phyloP scores from a whole-genome alignment of 2,329 filamentous ascomycete genomes.

The Geoglossum cookeanum region DNA sequence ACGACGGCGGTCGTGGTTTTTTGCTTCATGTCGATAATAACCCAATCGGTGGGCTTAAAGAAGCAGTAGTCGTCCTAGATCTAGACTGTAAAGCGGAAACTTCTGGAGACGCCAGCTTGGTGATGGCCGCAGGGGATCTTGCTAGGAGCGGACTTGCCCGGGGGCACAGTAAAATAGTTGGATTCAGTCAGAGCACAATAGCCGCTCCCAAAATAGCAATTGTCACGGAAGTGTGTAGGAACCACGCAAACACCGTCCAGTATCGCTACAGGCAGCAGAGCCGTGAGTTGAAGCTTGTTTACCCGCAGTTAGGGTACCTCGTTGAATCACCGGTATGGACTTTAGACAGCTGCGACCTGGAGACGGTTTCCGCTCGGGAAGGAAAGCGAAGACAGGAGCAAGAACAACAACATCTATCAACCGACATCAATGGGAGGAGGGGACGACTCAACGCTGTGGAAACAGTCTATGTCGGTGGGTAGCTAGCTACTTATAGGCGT shows the following conservation, averaged over 20 bases:
- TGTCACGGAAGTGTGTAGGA: background rate
- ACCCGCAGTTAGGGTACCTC: slow-evolving; percentile 24
- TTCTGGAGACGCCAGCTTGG: slow-evolving; percentile 4
- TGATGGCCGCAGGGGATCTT: slow-evolving; percentile 14
- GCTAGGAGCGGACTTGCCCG: background rate
- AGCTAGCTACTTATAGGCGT: too few relatives aligned
- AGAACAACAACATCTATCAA: slow-evolving; percentile 35
- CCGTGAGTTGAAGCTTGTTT: slow-evolving; percentile 6
- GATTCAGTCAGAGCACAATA: background rate
- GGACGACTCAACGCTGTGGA: background rate
- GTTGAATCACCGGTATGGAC: slow-evolving; percentile 34
- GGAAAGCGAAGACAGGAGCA: slow-evolving; percentile 34
- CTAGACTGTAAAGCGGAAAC: background rate
- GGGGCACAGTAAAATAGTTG: background rate
- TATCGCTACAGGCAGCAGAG: too few relatives aligned
- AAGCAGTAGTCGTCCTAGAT: background rate
- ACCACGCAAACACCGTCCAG: background rate
- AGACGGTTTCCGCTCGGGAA: slow-evolving; percentile 35
- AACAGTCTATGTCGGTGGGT: too few relatives aligned
- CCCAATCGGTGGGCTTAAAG: background rate
- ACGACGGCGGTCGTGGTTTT: slow-evolving; percentile 13
- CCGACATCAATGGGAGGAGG: slow-evolving; percentile 29
- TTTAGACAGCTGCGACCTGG: slow-evolving; percentile 36
- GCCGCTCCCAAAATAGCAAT: background rate
- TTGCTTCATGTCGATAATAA: background rate